Percentiles rank a stretch among this genome's conserved stretches.
Evolutionary conservation across 1,139 yeast species (phyloP).

Genomic region (Yamadazyma pseudoaaseri): DNA sequence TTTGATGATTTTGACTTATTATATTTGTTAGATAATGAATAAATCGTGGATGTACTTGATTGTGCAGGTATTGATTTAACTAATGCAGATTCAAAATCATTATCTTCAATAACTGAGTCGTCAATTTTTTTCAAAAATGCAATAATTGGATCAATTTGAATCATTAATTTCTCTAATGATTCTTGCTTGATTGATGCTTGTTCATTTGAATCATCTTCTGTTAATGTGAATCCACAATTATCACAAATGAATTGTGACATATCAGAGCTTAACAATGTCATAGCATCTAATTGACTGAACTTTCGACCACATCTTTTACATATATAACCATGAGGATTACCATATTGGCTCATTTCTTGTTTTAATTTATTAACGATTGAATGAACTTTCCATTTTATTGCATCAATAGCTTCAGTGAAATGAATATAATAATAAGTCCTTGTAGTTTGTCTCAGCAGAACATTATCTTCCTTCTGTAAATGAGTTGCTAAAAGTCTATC

Average conservation of each 20-base stretch:
- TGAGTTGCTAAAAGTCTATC: constrained; percentile 71
- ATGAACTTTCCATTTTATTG: constrained; percentile 96
- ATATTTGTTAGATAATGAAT: constrained; percentile 45
- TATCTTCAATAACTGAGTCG: constrained; percentile 81
- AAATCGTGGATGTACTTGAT: constrained; percentile 62
- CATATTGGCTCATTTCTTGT: constrained; percentile 75
- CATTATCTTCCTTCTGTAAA: constrained; percentile 80
- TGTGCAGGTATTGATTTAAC: constrained; percentile 83
- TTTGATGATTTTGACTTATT: constrained; percentile 30
- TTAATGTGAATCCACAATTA: constrained; percentile 70
- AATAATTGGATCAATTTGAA: constrained; percentile 86
- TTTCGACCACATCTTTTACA: constrained; percentile 85
- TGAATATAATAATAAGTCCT: constrained; percentile 86
- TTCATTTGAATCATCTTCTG: constrained; percentile 86
- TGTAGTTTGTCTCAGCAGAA: constrained; percentile 64
- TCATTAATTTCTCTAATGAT: constrained; percentile 79
- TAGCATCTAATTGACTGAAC: constrained; percentile 85
- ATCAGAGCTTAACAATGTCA: constrained; percentile 76
- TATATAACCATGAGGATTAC: constrained; percentile 90
- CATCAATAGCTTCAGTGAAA: constrained; percentile 89
- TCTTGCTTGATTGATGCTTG: constrained; percentile 83
- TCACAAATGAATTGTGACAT: constrained; percentile 81
- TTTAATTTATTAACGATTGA: constrained; percentile 75
- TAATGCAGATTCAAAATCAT: constrained; percentile 78
- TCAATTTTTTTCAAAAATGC: constrained; percentile 82